Conservation (phyloP, 2,329 filamentous ascomycete species). For the Calonectria pauciramosa region DNA sequence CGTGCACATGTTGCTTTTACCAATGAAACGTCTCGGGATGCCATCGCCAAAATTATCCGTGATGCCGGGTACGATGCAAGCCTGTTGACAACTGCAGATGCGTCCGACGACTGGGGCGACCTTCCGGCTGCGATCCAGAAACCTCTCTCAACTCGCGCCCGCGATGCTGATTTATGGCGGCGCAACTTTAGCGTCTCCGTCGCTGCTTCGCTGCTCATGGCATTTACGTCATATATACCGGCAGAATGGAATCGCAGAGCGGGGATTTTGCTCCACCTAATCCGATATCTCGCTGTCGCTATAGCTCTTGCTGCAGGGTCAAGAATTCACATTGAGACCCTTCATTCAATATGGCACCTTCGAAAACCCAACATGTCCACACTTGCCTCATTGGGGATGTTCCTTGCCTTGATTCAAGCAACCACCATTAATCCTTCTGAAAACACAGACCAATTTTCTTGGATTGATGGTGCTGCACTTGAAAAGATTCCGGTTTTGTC, state of each 20-base stretch:
- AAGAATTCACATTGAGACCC: background rate
- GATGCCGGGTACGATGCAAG: background rate
- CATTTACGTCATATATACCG: background rate
- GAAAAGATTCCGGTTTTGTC: background rate
- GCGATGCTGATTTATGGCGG: background rate
- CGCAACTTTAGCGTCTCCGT: background rate
- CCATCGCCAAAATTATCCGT: background rate
- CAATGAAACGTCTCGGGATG: background rate
- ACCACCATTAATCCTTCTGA: background rate
- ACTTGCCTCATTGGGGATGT: background rate
- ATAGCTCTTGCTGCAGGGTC: background rate
- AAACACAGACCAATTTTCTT: background rate
- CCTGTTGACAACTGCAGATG: background rate
- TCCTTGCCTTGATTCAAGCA: background rate
- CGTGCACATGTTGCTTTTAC: background rate
- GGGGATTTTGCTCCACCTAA: background rate
- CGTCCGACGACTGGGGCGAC: background rate
- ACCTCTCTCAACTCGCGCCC: background rate
- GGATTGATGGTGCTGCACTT: background rate
- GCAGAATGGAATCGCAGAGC: background rate
- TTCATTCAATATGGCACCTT: background rate
- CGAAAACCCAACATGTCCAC: background rate
- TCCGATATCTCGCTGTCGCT: background rate
- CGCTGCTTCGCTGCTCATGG: background rate
- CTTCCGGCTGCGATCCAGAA: background rate